Base-by-base conservation (phyloP, 2,329 filamentous ascomycete species). In the Taxawa tesnikishii region DNA sequence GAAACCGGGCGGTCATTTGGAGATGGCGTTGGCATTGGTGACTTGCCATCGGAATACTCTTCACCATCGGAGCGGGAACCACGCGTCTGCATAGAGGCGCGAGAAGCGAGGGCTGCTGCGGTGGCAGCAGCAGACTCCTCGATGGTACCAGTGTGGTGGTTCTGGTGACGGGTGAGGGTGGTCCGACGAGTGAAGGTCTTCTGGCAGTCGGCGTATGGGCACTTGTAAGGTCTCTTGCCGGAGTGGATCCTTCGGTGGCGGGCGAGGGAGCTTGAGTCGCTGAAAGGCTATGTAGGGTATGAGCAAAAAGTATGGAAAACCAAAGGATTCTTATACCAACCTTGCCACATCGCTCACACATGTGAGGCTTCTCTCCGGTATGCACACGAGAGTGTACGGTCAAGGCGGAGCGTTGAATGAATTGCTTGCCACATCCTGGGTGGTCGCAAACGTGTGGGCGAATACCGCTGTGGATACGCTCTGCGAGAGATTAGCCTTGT, bases 111-210 rank as follows among this genome's bases (percentile, higher is more conserved):
- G 31, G 83, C 87, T 26, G 85, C 85, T 19, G 83, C 85, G 1
- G 85, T 94, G 4, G 85, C 83, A 3, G 77, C 83, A 2, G 85
- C 85, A 6, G 88, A 84, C 56, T 96, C 88, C 55, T 94, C 88
- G 11, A 94, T 82, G 0, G 87, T 94, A 26, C 88, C 90, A 13
- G 82, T 92, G 56, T 96, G 90, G 48, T 93, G 83, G 46, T 93
- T 94, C 59, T 94, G 85, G 54, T 98, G 90, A 31, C 90, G 76
- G 2, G 88, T 98, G 39, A 98, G 66, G 3, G 90, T 96, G 1
- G 90, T 96, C 42, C 88, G 80, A 36, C 90, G 79, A 7, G 90
- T 98, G 51, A 98, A 98, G 0, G 88, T 96, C 70, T 96, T 96
- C 53, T 96, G 87, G 58, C 90, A 98, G 55, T 94, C 87, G 38